Base-by-base conservation (phyloP, 2,329 filamentous ascomycete genomes). In the Aspergillus sp. region DNA sequence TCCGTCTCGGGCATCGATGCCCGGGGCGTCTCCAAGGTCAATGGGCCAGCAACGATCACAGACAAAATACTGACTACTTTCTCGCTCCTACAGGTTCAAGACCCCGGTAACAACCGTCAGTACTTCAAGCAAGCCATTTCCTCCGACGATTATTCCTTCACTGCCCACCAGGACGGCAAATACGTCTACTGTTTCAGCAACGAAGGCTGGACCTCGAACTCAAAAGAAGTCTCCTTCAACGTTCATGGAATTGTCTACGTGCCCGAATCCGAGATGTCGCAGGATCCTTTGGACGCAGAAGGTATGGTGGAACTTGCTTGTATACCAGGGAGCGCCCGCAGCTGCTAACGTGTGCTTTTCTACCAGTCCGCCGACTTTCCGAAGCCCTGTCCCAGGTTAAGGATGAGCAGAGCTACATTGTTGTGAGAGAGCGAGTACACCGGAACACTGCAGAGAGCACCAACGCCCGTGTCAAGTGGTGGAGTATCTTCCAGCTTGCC, bases 161-260 rank as follows among this genome's bases (percentile, higher is more conserved):
- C 83, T 33, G 90, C 93, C 40, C 75, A 78, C 58, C 73, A 83
- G 63, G 90, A 98, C 68, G 93, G 93, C 53, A 90, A 87, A 72
- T 96, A 87, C 74, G 76, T 81, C 45, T 98, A 98, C 82, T 98
- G 93, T 82, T 98, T 98, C 75, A 94, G 93, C 72, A 98, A 98
- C 72, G 91, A 97, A 76, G 86, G 93, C 69, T 98, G 91, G 90
- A 88, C 88, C 46, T 90, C 90, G 46, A 89, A 89, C 69, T 94
- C 83, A 66, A 98, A 98, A 74, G 93, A 98, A 70, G 91, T 98
- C 42, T 95, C 89, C 44, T 98, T 98, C 82, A 98, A 98, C 69
- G 93, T 98, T 41, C 93, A 98, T 72, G 93, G 93, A 58, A 89
- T 98, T 54, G 91, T 98, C 64, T 98, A 97, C 71, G 90, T 98